Base-by-base conservation (phyloP, 306 rosid species). In the Luffa aegyptiaca region DNA sequence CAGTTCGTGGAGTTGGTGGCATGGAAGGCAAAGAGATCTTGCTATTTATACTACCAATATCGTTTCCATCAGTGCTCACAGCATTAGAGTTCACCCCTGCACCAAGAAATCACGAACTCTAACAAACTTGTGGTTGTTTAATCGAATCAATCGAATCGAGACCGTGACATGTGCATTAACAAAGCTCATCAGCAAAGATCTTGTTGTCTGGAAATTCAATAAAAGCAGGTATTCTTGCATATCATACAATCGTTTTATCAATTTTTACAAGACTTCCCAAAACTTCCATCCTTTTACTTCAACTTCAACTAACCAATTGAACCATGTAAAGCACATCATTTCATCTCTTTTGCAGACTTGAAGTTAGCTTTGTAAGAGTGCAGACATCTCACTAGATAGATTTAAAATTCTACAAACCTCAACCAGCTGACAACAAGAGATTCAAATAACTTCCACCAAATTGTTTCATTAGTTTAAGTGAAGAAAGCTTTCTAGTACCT, bases 81-180 rank as follows among this genome's bases (percentile, higher is more conserved):
- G 58, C 20, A 74, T 87, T 86, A 51, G 89, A 87, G 82, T 70
- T 83, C 64, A 79, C 49, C 81, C 87, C 94, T 90, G 88, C 78
- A 79, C 35, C 70, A 73, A 46, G 58, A 10, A 78, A 52, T 74
- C 48, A 75, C 6, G 10, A 84, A 48, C 39, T 61, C 55, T 26
- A 78, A 75, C 37, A 31, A 35, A 35, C 62, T 74, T 5, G 78
- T 13, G 1, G 10, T 52, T 52, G 33, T 49, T 16, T 75, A 75
- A 35, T 51, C 48, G 9, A 73, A 73, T 33, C 45, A 73, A 70
- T n/a, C 10, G 6, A 71, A 71, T 8, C 59, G 10, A 75, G 64
- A 75, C 79, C 31, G 16, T 35, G 20, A 16, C 0, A 5, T 8
- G 63, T 8, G 62, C 33, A 33, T 46, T 73, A 33, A 52, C 35